Evolutionary conservation across 1,139 yeast species (phyloP).

Genomic region (Kazachstania sp.): DNA sequence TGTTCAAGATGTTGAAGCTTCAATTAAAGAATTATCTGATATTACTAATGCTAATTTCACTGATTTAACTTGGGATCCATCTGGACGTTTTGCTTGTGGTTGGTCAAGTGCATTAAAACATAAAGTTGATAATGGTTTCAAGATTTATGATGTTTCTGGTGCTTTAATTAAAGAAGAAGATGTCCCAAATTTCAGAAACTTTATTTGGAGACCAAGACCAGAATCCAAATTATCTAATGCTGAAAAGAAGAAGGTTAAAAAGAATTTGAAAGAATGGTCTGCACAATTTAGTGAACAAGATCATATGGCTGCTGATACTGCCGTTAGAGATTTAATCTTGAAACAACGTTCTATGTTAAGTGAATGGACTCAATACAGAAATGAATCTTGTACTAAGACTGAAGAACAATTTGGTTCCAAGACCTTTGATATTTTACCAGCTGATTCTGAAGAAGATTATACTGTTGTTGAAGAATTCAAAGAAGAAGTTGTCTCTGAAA

Average conservation of each 20-base stretch:
- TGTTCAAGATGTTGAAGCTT: constrained; percentile 37
- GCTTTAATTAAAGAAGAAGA: constrained; percentile 63
- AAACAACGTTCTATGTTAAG: constrained; percentile 73
- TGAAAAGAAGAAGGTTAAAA: constrained; percentile 78
- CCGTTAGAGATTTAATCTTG: constrained; percentile 81
- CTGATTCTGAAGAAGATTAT: constrained; percentile 40
- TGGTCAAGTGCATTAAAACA: constrained; percentile 87
- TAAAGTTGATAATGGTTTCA: constrained; percentile 83
- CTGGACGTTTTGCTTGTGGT: constrained; percentile 82
- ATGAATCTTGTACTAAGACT: constrained; percentile 9
- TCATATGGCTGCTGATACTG: constrained; percentile 94
- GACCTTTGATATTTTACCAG: constrained; percentile 27
- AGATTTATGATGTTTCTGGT: constrained; percentile 79
- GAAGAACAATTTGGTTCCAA: constrained; percentile 16
- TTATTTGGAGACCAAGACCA: constrained; percentile 98
- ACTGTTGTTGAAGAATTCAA: constrained; percentile 54
- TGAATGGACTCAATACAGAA: constrained; percentile 82
- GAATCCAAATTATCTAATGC: constrained; percentile 62
- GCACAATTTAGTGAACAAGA: constrained; percentile 93
- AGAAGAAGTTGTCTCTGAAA: constrained; percentile 52
- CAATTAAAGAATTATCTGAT: constrained; percentile 54
- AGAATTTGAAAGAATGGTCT: constrained; percentile 80
- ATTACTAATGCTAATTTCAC: constrained; percentile 74
- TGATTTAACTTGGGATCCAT: constrained; percentile 88
- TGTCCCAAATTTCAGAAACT: constrained; percentile 76